Base-by-base conservation (phyloP, 2,329 filamentous ascomycete genomes). In the Colletotrichum noveboracense region DNA sequence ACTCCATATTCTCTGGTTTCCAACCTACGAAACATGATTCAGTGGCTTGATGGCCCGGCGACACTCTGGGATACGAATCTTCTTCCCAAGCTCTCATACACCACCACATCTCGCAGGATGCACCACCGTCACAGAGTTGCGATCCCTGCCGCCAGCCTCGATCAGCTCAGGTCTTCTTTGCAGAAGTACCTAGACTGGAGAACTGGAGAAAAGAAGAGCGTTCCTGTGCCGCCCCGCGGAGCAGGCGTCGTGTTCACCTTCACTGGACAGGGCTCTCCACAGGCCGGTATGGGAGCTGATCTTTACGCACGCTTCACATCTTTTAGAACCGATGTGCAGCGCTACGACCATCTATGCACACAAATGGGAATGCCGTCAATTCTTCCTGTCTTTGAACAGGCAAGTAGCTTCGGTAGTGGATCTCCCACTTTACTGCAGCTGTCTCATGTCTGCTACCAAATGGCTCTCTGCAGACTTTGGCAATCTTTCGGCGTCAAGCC, bases 41-140 rank as follows among this genome's bases (percentile, higher is more conserved):
- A 82, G 2, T 92, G 89, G 83, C 87, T 93, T 78, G 88, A 89
- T n/a, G 10, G 36, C 5, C 26, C 18, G 12, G 24, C 78, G 82
- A 60, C 56, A 18, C 56, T 60, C 4, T 60, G 56, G 56, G 56
- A 60, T 60, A 60, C 56, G 3, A 60, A 60, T 12, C 26, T 60
- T 60, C 56, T 60, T 30, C 56, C 56, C 56, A 60, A 60, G 5
- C 56, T 60, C 0, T 60, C 93, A 0, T 95, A 94, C 82, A 93
- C 92, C 1, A 92, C 91, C 0, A 94, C 93, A 4, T 93, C 93
- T n/a, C 89, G 93, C 24, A 88, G 89, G 48, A 89, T 91, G 18
- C 92, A 93, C 71, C 62, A 83, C 84, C 52, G 66, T 13, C 71
- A 71, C 65, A 75, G 65, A 67, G 85, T 91, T 80, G 88, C 86